Evolutionary conservation across 805 yeast genomes (phyloP).

Genomic region (Candida chauliodis): DNA sequence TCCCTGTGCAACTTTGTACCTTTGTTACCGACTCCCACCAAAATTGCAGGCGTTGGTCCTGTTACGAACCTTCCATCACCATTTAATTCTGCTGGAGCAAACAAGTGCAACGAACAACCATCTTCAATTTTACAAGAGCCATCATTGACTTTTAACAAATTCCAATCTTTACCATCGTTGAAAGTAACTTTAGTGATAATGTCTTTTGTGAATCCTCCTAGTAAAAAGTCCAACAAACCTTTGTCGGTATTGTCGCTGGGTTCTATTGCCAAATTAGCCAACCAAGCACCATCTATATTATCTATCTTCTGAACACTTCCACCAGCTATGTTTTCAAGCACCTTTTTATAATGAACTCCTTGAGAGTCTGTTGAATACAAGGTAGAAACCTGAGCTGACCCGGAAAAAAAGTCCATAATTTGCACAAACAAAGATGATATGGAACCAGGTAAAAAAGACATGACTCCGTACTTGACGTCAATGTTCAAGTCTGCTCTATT

Average conservation of each 20-base stretch:
- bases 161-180: conserved; percentile 56
- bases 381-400: conserved; percentile 21
- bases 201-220: conserved; percentile 14
- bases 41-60: conserved; percentile 54
- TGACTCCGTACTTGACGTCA: conserved; percentile 32
- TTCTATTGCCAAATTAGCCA: conserved; percentile 38
- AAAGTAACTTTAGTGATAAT: conserved; percentile 39
- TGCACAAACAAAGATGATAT: conserved; percentile 32
- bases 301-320: conserved; percentile 46
- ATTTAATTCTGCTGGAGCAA: conserved; percentile 27
- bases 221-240: conserved; percentile 19
- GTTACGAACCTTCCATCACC: conserved; percentile 43
- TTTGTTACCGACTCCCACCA: conserved; percentile 29
- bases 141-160: conserved; percentile 41
- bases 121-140: conserved; percentile 37
- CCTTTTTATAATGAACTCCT: conserved; percentile 48
- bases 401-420: conserved; percentile 16
- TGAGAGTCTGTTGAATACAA: conserved; percentile 54
- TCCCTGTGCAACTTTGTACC: conserved; percentile 22
- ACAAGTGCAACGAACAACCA: conserved; percentile 48
- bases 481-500: conserved; percentile 37
- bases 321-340: conserved; percentile 40
- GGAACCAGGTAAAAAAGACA: conserved; percentile 35
- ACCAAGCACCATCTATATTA: conserved; percentile 59
- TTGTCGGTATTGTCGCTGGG: conserved; percentile 13